Evolutionary conservation across 2,329 filamentous ascomycete genomes (phyloP).

Genomic region (Aspergillus pseudoterreus): DNA sequence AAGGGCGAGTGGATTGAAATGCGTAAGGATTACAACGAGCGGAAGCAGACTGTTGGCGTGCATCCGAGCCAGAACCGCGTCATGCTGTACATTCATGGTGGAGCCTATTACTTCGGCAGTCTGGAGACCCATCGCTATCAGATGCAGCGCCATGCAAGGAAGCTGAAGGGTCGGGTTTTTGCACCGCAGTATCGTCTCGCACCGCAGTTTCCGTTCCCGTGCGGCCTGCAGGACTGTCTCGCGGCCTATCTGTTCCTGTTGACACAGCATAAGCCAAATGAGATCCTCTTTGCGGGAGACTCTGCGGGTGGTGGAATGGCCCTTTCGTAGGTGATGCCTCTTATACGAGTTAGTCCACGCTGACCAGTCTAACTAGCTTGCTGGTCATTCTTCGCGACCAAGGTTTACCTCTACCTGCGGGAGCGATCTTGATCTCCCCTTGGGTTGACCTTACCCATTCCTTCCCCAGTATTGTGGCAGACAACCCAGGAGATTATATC

Average conservation of each 20-base stretch:
- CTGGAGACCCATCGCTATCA: constrained; percentile 98
- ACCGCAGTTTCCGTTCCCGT: constrained; percentile 94
- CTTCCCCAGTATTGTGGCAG: constrained; percentile 79
- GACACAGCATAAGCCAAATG: constrained; percentile 68
- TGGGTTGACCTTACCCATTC: constrained; percentile 97
- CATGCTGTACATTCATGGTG: constrained; percentile 92
- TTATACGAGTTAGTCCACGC: constrained; percentile 14
- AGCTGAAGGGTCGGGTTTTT: constrained; percentile 84
- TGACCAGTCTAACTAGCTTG: constrained; percentile 44
- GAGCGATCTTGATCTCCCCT: constrained; percentile 84
- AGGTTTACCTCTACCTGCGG: constrained; percentile 78
- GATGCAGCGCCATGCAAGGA: constrained; percentile 91
- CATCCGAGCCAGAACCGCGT: constrained; percentile 63
- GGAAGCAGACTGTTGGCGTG: constrained; percentile 50
- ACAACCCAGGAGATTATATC: constrained; percentile 79
- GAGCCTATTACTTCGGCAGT: constrained; percentile 92
- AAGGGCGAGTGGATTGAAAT: constrained; percentile 97
- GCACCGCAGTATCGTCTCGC: constrained; percentile 83
- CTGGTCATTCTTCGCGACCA: constrained; percentile 79
- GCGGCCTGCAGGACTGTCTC: constrained; percentile 83
- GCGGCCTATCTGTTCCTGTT: constrained; percentile 84
- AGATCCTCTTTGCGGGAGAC: constrained; percentile 85
- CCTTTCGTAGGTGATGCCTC: constrained; percentile 47
- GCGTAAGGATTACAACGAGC: constrained; percentile 72
- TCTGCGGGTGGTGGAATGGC: constrained; percentile 93